Conservation (phyloP, 257 asterid genomes). For the Pogostemon cablin region DNA sequence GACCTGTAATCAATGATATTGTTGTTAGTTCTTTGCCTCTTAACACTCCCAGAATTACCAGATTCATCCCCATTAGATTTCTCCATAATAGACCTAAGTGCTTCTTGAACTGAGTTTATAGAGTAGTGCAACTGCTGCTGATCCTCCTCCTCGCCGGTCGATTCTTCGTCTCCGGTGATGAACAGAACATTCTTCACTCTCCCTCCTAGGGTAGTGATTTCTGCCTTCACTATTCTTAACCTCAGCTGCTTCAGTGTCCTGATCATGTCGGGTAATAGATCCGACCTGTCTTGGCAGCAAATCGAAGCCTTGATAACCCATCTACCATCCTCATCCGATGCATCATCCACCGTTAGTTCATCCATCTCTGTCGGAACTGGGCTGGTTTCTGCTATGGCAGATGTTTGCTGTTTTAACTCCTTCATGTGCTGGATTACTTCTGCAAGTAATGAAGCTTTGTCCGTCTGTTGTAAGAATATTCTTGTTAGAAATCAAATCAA, state of each 20-base stretch:
- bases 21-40: slow-evolving; percentile 68
- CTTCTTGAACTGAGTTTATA: slow-evolving; percentile 59
- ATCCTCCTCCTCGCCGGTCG: slow-evolving; percentile 31
- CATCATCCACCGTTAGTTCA: slow-evolving; percentile 68
- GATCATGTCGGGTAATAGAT: slow-evolving; percentile 78
- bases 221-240: slow-evolving; percentile 70
- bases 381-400: slow-evolving; percentile 56
- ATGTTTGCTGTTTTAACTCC: slow-evolving; percentile 78
- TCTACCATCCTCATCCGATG: slow-evolving; percentile 68
- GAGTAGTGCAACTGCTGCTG: slow-evolving; percentile 38
- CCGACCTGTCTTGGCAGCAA: slow-evolving; percentile 86
- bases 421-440: slow-evolving; percentile 91
- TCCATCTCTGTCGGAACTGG: slow-evolving; percentile 74
- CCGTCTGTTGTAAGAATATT: slow-evolving; percentile 48
- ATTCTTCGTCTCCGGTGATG: slow-evolving; percentile 62
- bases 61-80: slow-evolving; percentile 59
- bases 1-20: slow-evolving; percentile 53
- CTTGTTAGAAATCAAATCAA: background rate
- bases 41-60: slow-evolving; percentile 54
- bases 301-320: slow-evolving; percentile 70
- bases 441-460: slow-evolving; percentile 90
- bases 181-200: slow-evolving; percentile 76
- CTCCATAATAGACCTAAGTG: slow-evolving; percentile 69
- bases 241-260: slow-evolving; percentile 68
- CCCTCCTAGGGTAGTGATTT: slow-evolving; percentile 79